A percentile compares a stretch with the other conserved stretches of the same genome.
These are phyloP conservation scores for Erigeron philadelphicus DNA, from an alignment of 140 eudicot species.

Conservation along the genomic window DNA sequence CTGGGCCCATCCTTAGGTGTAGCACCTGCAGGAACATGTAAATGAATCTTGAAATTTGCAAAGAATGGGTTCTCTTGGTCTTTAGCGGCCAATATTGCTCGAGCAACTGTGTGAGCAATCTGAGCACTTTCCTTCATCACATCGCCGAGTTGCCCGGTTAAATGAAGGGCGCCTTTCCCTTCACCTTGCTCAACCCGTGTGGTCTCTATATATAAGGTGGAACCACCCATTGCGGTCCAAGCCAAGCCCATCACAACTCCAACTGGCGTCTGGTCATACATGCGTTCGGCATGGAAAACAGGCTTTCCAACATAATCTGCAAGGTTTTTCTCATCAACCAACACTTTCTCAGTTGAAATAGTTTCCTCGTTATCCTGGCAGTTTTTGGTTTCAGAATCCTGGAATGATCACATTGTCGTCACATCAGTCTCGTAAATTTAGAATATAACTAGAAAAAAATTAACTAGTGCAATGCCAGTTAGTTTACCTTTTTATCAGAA, in stretches of 20 bases:
- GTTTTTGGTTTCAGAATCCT: neutral
- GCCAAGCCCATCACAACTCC: constrained; percentile 99
- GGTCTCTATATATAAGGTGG: constrained; percentile 88
- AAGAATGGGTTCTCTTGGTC: constrained; percentile 53
- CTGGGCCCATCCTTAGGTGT: constrained; percentile 98
- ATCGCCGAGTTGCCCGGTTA: constrained; percentile 97
- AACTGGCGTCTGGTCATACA: constrained; percentile 85
- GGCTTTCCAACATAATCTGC: constrained; percentile 92
- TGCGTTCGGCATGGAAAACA: constrained; percentile 94
- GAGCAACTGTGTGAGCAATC: constrained; percentile 85
- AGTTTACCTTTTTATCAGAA: constrained; percentile 38
- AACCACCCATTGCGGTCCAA: constrained; percentile 99
- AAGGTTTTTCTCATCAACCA: constrained; percentile 67
- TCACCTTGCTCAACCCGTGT: constrained; percentile 71
- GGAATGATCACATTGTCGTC: neutral
- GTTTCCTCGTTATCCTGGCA: constrained; percentile 33
- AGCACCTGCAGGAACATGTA: constrained; percentile 97
- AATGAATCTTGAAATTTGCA: constrained; percentile 80
- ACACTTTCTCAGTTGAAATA: constrained; percentile 45
- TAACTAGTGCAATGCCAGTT: neutral
- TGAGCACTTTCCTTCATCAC: constrained; percentile 99
- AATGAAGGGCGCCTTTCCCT: constrained; percentile 70
- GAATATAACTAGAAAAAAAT: neutral
- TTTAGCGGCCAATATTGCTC: constrained; percentile 60
- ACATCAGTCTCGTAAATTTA: neutral